Conservation (phyloP, 2,329 filamentous ascomycete species). For the Aspergillus sp. region DNA sequence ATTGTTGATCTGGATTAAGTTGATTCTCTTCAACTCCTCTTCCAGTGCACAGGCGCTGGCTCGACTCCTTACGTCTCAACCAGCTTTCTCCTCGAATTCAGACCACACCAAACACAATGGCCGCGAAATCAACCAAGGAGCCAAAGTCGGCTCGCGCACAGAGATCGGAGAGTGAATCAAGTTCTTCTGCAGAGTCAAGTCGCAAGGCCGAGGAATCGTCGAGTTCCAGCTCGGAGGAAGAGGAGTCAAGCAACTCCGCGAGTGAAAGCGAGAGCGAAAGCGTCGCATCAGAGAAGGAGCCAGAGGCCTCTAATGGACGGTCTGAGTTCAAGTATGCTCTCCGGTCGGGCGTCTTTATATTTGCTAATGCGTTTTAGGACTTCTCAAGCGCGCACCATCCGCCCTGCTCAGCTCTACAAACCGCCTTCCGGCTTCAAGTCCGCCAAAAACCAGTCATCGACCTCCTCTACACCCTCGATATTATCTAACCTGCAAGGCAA, state of each 20-base stretch:
- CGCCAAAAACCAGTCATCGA: constrained; percentile 38
- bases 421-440: constrained; percentile 50
- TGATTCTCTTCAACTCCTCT: neutral
- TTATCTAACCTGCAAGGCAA: constrained; percentile 49
- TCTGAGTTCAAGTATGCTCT: constrained; percentile 16
- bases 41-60: neutral
- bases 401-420: constrained; percentile 44
- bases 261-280: constrained; percentile 24
- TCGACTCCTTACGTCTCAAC: neutral
- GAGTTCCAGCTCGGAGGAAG: constrained; percentile 16
- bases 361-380: constrained; percentile 15
- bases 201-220: constrained; percentile 14
- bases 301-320: neutral
- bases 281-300: constrained; percentile 8
- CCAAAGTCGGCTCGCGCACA: constrained; percentile 22
- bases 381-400: constrained; percentile 18
- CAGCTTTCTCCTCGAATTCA: neutral
- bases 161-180: constrained; percentile 21
- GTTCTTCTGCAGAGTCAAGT: constrained; percentile 16
- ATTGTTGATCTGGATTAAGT: neutral
- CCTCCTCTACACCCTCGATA: constrained; percentile 38
- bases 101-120: constrained; percentile 25
- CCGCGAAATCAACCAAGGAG: constrained; percentile 30
- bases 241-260: constrained; percentile 16
- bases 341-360: constrained; percentile 5